These are phyloP conservation scores for Fusarium abutilonis DNA, from an alignment of 2,329 filamentous ascomycete species.

Conservation along the genomic window DNA sequence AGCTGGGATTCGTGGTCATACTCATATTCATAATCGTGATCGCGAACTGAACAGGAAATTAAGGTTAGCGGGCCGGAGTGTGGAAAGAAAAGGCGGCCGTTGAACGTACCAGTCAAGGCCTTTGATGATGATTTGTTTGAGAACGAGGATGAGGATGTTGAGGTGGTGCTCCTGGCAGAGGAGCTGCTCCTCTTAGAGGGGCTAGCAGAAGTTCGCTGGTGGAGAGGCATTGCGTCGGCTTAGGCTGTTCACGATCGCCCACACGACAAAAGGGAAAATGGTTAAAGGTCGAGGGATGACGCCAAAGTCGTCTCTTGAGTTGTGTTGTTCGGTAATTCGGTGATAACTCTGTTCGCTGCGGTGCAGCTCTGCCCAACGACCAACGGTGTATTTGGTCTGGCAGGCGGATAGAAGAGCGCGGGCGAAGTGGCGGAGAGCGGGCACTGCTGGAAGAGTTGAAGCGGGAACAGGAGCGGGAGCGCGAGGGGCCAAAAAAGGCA, in stretches of 20 bases:
- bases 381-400: conserved; percentile 41
- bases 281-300: conserved; percentile 15
- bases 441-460: conserved; percentile 31
- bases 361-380: conserved; percentile 48
- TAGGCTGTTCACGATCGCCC: conserved; percentile 36
- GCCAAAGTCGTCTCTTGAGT: conserved; percentile 29
- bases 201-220: conserved; percentile 45
- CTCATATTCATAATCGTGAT: conserved; percentile 43
- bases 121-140: conserved; percentile 26
- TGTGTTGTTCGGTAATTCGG: conserved; percentile 38
- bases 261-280: conserved; percentile 34
- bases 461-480: conserved; percentile 41
- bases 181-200: conserved; percentile 43
- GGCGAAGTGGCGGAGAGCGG: conserved; percentile 36
- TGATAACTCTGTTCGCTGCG: conserved; percentile 39
- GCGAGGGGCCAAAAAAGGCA: conserved; percentile 39
- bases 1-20: conserved; percentile 39
- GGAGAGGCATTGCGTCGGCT: conserved; percentile 44
- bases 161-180: conserved; percentile 37
- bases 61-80: conserved; percentile 29
- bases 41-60: conserved; percentile 27
- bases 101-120: conserved; percentile 41
- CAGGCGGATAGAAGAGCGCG: conserved; percentile 40
- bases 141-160: conserved; percentile 23
- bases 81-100: conserved; percentile 22